phyloP scores from a whole-genome alignment of 805 yeast species.

The Kurtzmaniella fragi region DNA sequence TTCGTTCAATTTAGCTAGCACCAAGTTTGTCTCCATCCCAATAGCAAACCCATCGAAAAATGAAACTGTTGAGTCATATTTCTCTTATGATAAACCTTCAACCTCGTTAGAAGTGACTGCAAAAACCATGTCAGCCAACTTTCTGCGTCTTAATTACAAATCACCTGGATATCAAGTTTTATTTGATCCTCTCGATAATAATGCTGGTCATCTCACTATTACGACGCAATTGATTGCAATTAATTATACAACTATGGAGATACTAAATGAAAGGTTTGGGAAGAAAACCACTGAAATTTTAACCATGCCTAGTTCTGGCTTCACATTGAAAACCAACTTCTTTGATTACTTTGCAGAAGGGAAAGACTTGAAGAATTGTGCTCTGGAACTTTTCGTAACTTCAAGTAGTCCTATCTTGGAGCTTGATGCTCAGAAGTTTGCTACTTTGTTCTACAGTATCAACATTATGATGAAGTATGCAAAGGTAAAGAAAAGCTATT shows the following conservation, averaged over 20 bases:
- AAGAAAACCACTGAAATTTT: constrained; percentile 23
- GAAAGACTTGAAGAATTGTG: constrained; percentile 31
- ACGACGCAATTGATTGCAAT: constrained; percentile 29
- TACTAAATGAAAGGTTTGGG: background rate
- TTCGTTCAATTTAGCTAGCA: constrained; percentile 23
- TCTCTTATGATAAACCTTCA: constrained; percentile 12
- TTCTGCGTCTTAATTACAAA: constrained; percentile 13
- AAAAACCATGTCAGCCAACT: constrained; percentile 22
- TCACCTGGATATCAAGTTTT: constrained; percentile 38
- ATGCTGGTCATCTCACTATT: constrained; percentile 28
- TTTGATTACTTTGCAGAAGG: constrained; percentile 28
- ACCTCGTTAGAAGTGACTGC: constrained; percentile 18
- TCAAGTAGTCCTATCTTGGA: constrained; percentile 37
- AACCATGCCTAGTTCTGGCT: constrained; percentile 29
- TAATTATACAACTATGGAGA: constrained; percentile 12
- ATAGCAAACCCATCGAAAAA: constrained; percentile 20
- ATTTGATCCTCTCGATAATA: constrained; percentile 24
- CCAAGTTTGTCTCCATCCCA: constrained; percentile 23
- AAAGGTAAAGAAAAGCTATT: constrained; percentile 8
- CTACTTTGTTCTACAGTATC: constrained; percentile 29
- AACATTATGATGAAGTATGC: constrained; percentile 23
- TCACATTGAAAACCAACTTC: constrained; percentile 32
- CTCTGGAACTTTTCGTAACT: constrained; percentile 32
- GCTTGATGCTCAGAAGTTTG: constrained; percentile 26
- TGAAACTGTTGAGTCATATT: constrained; percentile 16